Conservation (phyloP, 257 asterid genomes). For the Solanum rostratum region DNA sequence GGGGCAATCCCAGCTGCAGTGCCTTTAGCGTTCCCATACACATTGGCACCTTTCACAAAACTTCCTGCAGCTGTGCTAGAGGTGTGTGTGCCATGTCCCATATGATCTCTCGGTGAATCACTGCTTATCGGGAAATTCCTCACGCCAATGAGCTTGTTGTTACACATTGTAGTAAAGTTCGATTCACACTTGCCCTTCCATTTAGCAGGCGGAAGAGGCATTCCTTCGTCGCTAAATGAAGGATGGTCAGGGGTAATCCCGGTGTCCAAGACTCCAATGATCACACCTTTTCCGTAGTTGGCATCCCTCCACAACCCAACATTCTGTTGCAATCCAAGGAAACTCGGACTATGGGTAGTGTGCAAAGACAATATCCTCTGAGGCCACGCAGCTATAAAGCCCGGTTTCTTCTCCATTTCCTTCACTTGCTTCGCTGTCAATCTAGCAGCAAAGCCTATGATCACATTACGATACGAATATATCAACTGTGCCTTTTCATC, state of each 20-base stretch:
- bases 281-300: neutral
- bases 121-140: neutral
- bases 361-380: neutral
- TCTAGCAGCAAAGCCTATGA: neutral
- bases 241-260: neutral
- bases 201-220: neutral
- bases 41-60: neutral
- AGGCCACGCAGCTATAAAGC: neutral
- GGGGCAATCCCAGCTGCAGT: neutral
- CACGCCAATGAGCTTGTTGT: neutral
- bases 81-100: neutral
- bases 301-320: neutral
- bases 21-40: neutral
- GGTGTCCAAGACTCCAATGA: neutral
- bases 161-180: neutral
- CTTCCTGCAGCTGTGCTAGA: neutral
- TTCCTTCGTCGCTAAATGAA: neutral
- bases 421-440: neutral
- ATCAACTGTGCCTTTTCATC: neutral
- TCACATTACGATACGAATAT: neutral
- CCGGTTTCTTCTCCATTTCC: neutral
- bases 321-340: neutral
- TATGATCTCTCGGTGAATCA: neutral
- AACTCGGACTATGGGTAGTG: neutral
- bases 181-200: neutral